These are phyloP conservation scores for Penicillium nordicum DNA, from an alignment of 2,329 filamentous ascomycete genomes.

Conservation along the genomic window DNA sequence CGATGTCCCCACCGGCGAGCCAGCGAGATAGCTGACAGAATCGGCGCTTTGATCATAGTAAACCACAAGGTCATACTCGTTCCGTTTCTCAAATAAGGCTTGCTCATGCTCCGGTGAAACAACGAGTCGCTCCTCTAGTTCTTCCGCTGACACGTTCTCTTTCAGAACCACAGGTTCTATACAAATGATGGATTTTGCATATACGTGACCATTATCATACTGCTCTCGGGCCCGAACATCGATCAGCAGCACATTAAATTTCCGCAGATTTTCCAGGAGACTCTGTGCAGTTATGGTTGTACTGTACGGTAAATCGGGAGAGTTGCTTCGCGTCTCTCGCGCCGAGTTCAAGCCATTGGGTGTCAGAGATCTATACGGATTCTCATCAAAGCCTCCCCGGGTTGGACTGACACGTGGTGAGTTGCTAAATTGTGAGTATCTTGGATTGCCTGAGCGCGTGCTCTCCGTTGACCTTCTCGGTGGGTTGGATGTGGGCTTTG, in stretches of 20 bases:
- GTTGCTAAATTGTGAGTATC: slow-evolving; percentile 36
- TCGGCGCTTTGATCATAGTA: slow-evolving; percentile 75
- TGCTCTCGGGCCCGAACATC: slow-evolving; percentile 77
- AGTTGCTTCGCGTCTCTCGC: slow-evolving; percentile 42
- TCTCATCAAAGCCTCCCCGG: slow-evolving; percentile 36
- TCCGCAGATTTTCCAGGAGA: slow-evolving; percentile 66
- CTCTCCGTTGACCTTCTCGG: slow-evolving; percentile 43
- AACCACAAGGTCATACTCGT: slow-evolving; percentile 80
- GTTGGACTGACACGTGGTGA: slow-evolving; percentile 36
- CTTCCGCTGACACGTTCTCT: slow-evolving; percentile 62
- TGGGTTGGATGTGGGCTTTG: slow-evolving; percentile 37
- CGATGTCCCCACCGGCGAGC: slow-evolving; percentile 45
- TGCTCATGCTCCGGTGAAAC: slow-evolving; percentile 60
- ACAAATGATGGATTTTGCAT: slow-evolving; percentile 78
- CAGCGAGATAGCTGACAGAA: slow-evolving; percentile 55
- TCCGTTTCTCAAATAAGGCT: slow-evolving; percentile 65
- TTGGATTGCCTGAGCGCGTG: slow-evolving; percentile 35
- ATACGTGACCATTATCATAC: slow-evolving; percentile 87
- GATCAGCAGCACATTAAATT: slow-evolving; percentile 70
- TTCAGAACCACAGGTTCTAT: slow-evolving; percentile 78
- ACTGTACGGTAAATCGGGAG: slow-evolving; percentile 52
- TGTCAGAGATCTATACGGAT: slow-evolving; percentile 45
- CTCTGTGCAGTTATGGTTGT: slow-evolving; percentile 65
- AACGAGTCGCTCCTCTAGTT: slow-evolving; percentile 53
- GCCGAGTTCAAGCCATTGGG: slow-evolving; percentile 41